phyloP scores from a whole-genome alignment of 2,329 filamentous ascomycete species.

The Teratosphaeria nubilosa region DNA sequence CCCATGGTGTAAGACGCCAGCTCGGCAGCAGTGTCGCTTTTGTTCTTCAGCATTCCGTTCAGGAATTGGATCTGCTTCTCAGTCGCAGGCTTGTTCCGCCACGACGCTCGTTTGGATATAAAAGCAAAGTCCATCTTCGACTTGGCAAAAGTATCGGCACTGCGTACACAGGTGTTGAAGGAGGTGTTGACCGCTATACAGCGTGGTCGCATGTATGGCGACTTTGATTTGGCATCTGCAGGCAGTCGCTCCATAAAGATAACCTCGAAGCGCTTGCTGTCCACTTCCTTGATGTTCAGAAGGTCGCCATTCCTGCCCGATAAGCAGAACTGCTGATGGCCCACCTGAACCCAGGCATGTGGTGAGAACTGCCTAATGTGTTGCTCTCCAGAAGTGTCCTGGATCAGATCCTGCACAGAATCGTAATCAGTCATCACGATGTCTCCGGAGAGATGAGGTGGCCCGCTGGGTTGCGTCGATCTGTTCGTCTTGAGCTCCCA shows the following conservation, averaged over 20 bases:
- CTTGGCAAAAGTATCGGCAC: slow-evolving; percentile 56
- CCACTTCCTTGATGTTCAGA: slow-evolving; percentile 21
- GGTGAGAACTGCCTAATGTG: slow-evolving; percentile 68
- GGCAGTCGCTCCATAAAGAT: slow-evolving; percentile 34
- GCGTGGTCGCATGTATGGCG: slow-evolving; percentile 58
- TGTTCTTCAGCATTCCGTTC: slow-evolving; percentile 45
- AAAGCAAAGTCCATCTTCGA: slow-evolving; percentile 40
- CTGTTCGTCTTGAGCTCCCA: slow-evolving; percentile 44
- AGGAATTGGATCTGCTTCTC: slow-evolving; percentile 55
- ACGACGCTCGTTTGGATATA: slow-evolving; percentile 55
- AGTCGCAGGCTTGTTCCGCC: slow-evolving; percentile 59
- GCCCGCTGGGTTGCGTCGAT: neutral
- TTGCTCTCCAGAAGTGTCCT: slow-evolving; percentile 66
- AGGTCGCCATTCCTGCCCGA: slow-evolving; percentile 52
- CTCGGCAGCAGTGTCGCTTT: slow-evolving; percentile 30
- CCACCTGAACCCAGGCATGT: slow-evolving; percentile 73
- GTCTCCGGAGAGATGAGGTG: slow-evolving; percentile 25
- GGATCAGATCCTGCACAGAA: slow-evolving; percentile 80
- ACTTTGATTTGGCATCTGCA: slow-evolving; percentile 22
- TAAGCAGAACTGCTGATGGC: slow-evolving; percentile 61
- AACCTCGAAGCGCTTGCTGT: slow-evolving; percentile 23
- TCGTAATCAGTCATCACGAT: slow-evolving; percentile 85
- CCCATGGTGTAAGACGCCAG: slow-evolving; percentile 65
- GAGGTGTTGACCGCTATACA: slow-evolving; percentile 55
- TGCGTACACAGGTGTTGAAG: slow-evolving; percentile 68